Evolutionary conservation across 805 yeast genomes (phyloP), one percentile per base, ranked within the genome.

Genomic region (Metschnikowia reukaufii): DNA sequence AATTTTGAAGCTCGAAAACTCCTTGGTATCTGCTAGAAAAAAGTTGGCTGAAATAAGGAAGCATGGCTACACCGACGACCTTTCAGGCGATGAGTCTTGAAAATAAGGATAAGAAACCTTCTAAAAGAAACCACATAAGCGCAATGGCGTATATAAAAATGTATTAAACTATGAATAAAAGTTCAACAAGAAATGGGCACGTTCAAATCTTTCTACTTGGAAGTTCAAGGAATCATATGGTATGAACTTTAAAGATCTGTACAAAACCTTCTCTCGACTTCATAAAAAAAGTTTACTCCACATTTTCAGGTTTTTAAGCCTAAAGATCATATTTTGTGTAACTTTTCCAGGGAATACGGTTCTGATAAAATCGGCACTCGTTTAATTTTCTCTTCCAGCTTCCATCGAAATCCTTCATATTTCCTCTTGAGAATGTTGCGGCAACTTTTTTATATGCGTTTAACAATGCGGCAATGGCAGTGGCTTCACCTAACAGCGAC

Each of bases 11-110:
- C 72, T 89, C 46, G 96, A 89, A 59, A 86, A 86, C 56, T 78
- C 85, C 38, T 72, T 90, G 56, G 69, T 68, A 39, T 65, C 78
- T 17, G 94, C 96, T 0, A 76, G 96, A 63, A 88, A 86, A 68
- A 79, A 86, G 58, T 72, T 89, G 51, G 94, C 95, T 23, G 95
- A 87, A 55, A 89, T 90, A 50, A 74, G 97, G 63, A 86, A 85
- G 64, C 81, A 77, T 45, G 84, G 91, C 47, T 89, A 89, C 63
- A 73, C 76, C 49, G 87, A 82, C 54, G 87, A 82, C 31, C 15
- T 23, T 16, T 46, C 50, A 1, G 53, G 29, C 12, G 52, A 43
- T 17, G 50, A 49, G 19, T 20, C 39, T n/a, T 38, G 17, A 32
- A 8, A 8, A 17, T 27, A 29, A 30, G n/a, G n/a, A n/a, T n/a